Evolutionary conservation across 2,329 filamentous ascomycete species (phyloP).

Genomic region (Aspergillus aculeatus): DNA sequence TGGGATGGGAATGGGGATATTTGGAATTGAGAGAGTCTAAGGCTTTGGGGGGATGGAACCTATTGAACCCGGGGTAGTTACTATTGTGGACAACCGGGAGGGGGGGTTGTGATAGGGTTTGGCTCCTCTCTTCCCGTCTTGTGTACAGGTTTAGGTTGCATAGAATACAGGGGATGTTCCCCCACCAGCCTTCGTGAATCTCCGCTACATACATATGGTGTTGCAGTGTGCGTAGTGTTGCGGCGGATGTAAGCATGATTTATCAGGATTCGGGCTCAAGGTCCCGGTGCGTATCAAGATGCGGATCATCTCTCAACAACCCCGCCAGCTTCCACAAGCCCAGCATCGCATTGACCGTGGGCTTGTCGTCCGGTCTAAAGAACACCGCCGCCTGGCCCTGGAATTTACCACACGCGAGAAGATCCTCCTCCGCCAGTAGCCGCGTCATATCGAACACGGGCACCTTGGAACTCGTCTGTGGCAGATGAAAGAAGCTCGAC

Average conservation of each 20-base stretch:
- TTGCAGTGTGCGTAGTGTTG: no score
- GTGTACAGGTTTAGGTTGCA: no score
- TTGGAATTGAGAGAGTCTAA: no score
- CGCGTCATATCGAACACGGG: conserved; percentile 39
- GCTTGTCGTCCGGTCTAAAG: conserved; percentile 31
- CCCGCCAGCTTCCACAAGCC: conserved; percentile 42
- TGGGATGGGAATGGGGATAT: neutral
- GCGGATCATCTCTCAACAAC: conserved; percentile 20
- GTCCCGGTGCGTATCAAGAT: neutral
- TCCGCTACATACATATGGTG: no score
- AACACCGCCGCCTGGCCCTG: conserved; percentile 33
- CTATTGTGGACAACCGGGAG: no score
- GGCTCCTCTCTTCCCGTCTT: no score
- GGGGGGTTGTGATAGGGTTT: no score
- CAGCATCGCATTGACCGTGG: conserved; percentile 33
- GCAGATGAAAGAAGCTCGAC: conserved; percentile 32
- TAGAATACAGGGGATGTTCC: no score
- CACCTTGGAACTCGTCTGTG: conserved; percentile 29
- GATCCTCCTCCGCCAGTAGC: conserved; percentile 32
- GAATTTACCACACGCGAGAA: conserved; percentile 33
- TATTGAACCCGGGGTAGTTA: no score
- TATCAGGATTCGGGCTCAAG: neutral
- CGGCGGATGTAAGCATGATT: neutral
- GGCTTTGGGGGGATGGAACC: no score
- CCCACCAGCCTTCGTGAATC: no score